phyloP scores from a whole-genome alignment of 805 yeast species.

The Kluyveromyces aestuarii region DNA sequence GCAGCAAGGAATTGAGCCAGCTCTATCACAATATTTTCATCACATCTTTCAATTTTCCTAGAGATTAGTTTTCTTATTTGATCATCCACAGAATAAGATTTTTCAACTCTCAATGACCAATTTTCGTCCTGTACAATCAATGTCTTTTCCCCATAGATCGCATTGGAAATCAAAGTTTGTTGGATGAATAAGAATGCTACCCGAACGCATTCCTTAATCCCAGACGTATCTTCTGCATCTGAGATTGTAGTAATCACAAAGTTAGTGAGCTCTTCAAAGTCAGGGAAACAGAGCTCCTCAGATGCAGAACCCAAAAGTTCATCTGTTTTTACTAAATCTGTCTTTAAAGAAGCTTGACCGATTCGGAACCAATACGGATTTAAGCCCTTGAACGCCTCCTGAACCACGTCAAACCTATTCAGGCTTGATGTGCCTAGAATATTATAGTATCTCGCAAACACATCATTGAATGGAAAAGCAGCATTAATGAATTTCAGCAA shows the following conservation, averaged over 20 bases:
- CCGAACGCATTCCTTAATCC: constrained; percentile 27
- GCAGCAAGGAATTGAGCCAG: neutral
- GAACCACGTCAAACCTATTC: constrained; percentile 64
- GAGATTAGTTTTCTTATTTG: constrained; percentile 31
- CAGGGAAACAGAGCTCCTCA: constrained; percentile 42
- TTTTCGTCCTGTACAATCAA: constrained; percentile 61
- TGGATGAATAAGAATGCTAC: constrained; percentile 45
- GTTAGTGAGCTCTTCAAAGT: constrained; percentile 34
- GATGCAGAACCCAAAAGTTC: constrained; percentile 35
- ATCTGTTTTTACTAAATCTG: constrained; percentile 34
- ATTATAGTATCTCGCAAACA: constrained; percentile 59
- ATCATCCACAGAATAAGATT: constrained; percentile 55
- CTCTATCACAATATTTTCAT: constrained; percentile 2
- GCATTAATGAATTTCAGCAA: constrained; percentile 58
- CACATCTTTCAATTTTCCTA: constrained; percentile 13
- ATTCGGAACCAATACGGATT: constrained; percentile 75
- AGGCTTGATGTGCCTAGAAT: constrained; percentile 49
- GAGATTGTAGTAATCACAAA: constrained; percentile 24
- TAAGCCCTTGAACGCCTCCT: constrained; percentile 72
- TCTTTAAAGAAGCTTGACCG: constrained; percentile 36
- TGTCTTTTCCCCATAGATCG: constrained; percentile 42
- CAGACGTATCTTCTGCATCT: constrained; percentile 16
- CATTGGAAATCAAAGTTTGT: constrained; percentile 56
- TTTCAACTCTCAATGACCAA: constrained; percentile 63
- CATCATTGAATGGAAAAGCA: constrained; percentile 56